Conservation (phyloP, 2,329 filamentous ascomycete genomes). For the Arthrinium phaeospermum region DNA sequence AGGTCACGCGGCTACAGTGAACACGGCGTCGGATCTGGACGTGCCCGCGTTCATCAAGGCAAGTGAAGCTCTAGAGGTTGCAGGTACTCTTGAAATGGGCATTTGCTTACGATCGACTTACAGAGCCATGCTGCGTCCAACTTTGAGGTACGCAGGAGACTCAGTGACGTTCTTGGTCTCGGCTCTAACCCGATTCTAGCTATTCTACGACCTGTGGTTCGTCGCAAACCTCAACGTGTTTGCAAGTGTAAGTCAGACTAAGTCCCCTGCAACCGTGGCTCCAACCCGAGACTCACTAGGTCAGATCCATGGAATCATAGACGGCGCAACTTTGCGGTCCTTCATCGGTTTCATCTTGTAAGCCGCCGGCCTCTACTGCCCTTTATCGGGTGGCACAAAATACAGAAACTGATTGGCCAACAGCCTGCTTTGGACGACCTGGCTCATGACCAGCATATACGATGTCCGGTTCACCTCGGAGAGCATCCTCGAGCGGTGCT, state of each 20-base stretch:
- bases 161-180: not conserved
- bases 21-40: constrained; percentile 19
- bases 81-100: not conserved
- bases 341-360: constrained; percentile 61
- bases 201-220: constrained; percentile 67
- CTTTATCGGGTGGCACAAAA: not conserved
- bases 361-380: constrained; percentile 22
- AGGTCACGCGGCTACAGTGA: not conserved
- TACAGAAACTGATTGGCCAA: not conserved
- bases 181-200: constrained; percentile 38
- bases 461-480: constrained; percentile 71
- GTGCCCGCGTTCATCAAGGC: not conserved
- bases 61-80: not conserved
- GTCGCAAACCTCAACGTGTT: constrained; percentile 71
- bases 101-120: constrained; percentile 19
- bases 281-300: constrained; percentile 4
- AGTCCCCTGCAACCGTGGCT: not conserved
- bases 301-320: constrained; percentile 37
- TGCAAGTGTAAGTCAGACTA: constrained; percentile 45
- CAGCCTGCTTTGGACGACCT: constrained; percentile 70
- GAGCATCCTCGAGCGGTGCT: constrained; percentile 65
- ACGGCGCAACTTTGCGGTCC: constrained; percentile 34
- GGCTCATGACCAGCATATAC: constrained; percentile 67
- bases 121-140: constrained; percentile 32
- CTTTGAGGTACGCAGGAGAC: constrained; percentile 28